Conservation (phyloP, 2,329 filamentous ascomycete genomes). For the Penicillium rolfsii region DNA sequence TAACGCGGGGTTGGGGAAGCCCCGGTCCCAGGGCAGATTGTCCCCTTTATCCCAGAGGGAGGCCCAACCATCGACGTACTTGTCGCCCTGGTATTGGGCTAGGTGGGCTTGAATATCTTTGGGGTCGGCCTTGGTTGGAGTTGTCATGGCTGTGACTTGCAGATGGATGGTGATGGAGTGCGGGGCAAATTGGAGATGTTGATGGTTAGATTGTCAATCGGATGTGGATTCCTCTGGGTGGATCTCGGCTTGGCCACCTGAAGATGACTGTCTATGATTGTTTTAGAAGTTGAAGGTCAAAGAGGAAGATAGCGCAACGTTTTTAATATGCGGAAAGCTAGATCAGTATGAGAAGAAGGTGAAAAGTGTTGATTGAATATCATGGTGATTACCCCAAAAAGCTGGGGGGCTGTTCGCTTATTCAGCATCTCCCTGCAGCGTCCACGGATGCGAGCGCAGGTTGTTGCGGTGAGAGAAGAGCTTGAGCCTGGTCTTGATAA, state of each 20-base stretch:
- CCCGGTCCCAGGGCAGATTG: slow-evolving; percentile 63
- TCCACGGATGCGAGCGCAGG: too few species aligned
- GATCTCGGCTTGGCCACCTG: background rate
- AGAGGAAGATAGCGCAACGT: background rate
- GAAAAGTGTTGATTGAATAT: background rate
- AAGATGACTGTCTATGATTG: background rate
- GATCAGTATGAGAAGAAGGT: background rate
- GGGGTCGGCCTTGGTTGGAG: slow-evolving; percentile 22
- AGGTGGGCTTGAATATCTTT: slow-evolving; percentile 47
- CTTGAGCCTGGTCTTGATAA: background rate
- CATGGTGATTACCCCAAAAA: background rate
- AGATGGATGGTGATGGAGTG: slow-evolving; percentile 8
- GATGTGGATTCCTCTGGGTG: background rate
- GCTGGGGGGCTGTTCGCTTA: slow-evolving; percentile 16
- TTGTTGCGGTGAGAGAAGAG: slow-evolving; percentile 2
- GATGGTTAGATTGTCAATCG: background rate
- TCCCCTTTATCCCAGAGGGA: slow-evolving; percentile 58
- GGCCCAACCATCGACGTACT: slow-evolving; percentile 56
- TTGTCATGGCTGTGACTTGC: slow-evolving; percentile 15
- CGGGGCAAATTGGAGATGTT: slow-evolving; percentile 5
- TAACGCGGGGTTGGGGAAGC: slow-evolving; percentile 62
- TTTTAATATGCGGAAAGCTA: background rate
- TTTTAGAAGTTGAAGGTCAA: background rate
- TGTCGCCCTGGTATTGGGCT: slow-evolving; percentile 42
- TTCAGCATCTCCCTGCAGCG: slow-evolving; percentile 30